Percentiles rank a stretch among this genome's conserved stretches.
phyloP scores from a whole-genome alignment of 805 yeast genomes.

The Candida coquimbonensis region DNA sequence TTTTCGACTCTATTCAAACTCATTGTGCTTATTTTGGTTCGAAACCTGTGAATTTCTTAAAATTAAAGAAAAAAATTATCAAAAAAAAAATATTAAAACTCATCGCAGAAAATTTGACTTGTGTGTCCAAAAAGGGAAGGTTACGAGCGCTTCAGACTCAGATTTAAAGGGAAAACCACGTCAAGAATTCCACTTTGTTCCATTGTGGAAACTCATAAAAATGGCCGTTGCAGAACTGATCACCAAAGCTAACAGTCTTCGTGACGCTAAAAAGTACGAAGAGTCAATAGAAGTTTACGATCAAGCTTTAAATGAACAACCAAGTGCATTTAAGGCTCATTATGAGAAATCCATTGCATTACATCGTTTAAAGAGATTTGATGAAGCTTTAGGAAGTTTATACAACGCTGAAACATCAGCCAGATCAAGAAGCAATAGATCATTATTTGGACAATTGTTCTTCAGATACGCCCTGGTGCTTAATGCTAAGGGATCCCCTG shows the following conservation, averaged over 20 bases:
- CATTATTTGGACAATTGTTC: slow-evolving; percentile 37
- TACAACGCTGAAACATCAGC: slow-evolving; percentile 39
- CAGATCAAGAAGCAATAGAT: slow-evolving; percentile 32
- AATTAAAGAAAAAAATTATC: neutral
- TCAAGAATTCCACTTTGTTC: neutral
- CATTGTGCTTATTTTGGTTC: neutral
- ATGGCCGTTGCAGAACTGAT: slow-evolving; percentile 31
- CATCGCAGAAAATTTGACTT: slow-evolving; percentile 2
- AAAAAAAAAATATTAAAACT: slow-evolving; percentile 2
- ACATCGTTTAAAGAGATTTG: slow-evolving; percentile 35
- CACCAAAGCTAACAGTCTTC: slow-evolving; percentile 30
- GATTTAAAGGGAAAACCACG: neutral
- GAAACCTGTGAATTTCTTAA: neutral
- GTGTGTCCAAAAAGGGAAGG: neutral
- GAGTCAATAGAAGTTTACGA: slow-evolving; percentile 35
- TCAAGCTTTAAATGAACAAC: slow-evolving; percentile 33
- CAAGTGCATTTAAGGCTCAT: slow-evolving; percentile 38
- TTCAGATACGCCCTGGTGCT: slow-evolving; percentile 36
- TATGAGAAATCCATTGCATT: slow-evolving; percentile 38
- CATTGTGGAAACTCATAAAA: neutral
- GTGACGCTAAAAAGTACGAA: slow-evolving; percentile 33
- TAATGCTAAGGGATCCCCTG: slow-evolving; percentile 32
- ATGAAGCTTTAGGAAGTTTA: slow-evolving; percentile 36
- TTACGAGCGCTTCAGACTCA: neutral
- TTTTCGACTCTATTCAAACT: slow-evolving; percentile 12